Base-by-base conservation (phyloP, 345 rosid genomes). In the Brassica carinata region DNA sequence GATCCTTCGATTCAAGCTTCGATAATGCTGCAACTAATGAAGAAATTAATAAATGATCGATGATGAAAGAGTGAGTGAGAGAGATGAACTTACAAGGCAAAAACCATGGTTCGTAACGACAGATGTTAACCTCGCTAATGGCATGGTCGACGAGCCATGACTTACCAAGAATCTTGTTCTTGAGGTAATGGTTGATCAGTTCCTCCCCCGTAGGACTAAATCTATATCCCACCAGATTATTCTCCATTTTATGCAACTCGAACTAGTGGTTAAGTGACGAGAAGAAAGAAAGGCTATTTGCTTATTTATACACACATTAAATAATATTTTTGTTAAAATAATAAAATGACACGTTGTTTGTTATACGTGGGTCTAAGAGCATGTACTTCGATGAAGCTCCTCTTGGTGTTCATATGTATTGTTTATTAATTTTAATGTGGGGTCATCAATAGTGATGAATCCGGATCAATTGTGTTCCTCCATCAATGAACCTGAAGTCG, bases 21-120 rank as follows among this genome's bases (percentile, higher is more conserved):
- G 84, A 29, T 15, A 75, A 65, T 18, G 61, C 83, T 80, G 19
- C 17, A 26, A 19, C 15, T 14, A 23, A 26, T 26, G 6, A 61
- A 61, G 5, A n/a, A 40, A 38, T 29, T 67, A 5, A 73, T 51
- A 51, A 38, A 78, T 34, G 71, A 71, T 51, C 9, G 15, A 69
- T 40, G 5, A 53, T 53, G 58, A 53, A 53, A 53, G 19, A 53
- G 17, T 1, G 9, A 10, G 0, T 31, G n/a, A 13, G 0, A 23
- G 65, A 61, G 33, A 61, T 29, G 26, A 4, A 64, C 85, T 77
- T 71, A 87, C 90, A 73, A 61, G 85, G 90, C 65, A 88, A 70
- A 0, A 29, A 71, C 31, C 40, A 15, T 0, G 90, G 90, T 1
- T 85, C 84, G 34, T 8, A 71, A 1, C 23, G 27, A 77, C 72